Conservation (phyloP, 139 green algal genomes). For the Chlamydomonas incerta region DNA sequence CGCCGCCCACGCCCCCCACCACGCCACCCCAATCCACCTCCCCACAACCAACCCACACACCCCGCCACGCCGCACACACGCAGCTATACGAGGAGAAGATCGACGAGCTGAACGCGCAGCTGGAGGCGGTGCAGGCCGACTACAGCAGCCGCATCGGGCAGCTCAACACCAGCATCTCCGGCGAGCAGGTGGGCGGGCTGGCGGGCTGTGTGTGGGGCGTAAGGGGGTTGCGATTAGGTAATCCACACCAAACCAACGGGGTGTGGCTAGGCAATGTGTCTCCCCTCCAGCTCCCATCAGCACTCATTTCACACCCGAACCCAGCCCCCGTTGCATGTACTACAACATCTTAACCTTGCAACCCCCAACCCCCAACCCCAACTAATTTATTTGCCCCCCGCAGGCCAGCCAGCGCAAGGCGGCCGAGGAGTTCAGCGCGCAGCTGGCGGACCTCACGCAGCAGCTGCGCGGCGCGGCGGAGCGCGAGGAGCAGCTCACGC, state of each 20-base stretch:
- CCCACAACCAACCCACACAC: too few relatives aligned
- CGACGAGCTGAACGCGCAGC: conserved; percentile 29
- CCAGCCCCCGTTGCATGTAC: too few relatives aligned
- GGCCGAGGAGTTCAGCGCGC: not conserved
- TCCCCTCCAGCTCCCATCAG: not conserved
- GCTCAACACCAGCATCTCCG: not conserved
- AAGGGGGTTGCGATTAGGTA: too few relatives aligned
- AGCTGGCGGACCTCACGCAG: conserved; percentile 17
- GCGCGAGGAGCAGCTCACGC: conserved; percentile 8
- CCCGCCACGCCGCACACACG: too few relatives aligned
- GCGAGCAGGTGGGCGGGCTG: conserved; percentile 2
- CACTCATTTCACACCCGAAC: too few relatives aligned
- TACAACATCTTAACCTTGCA: too few relatives aligned
- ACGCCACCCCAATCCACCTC: too few relatives aligned
- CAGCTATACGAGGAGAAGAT: conserved; percentile 50
- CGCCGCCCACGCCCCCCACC: too few relatives aligned
- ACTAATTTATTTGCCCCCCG: too few relatives aligned
- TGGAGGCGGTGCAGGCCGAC: not conserved
- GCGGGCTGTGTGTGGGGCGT: too few relatives aligned
- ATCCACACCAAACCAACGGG: not conserved
- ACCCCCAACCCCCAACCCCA: too few relatives aligned
- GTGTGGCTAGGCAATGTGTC: too few relatives aligned
- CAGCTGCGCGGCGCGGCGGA: conserved; percentile 21
- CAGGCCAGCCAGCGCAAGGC: conserved; percentile 19
- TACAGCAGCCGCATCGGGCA: not conserved